Percentiles rank a stretch among this genome's conserved stretches.
Evolutionary conservation across 2,329 filamentous ascomycete genomes (phyloP).

Genomic region (Scedosporium aurantiacum): DNA sequence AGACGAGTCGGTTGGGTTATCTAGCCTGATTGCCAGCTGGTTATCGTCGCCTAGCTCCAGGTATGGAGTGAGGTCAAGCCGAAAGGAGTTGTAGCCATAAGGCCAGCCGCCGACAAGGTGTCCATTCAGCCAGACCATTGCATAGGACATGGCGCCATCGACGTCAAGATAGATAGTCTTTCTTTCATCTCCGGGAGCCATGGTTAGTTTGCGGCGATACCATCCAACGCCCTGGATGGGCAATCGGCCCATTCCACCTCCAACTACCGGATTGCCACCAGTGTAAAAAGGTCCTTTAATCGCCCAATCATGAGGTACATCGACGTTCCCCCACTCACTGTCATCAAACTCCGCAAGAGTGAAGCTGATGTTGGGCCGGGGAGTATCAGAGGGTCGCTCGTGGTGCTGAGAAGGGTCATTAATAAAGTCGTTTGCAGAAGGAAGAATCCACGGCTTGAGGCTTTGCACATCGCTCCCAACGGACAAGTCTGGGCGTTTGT

Average conservation of each 20-base stretch:
- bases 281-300: conserved; percentile 33
- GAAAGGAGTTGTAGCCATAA: conserved; percentile 39
- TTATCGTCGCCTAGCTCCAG: conserved; percentile 22
- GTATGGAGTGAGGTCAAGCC: conserved; percentile 36
- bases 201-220: conserved; percentile 28
- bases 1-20: conserved; percentile 35
- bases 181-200: conserved; percentile 15
- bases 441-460: conserved; percentile 30
- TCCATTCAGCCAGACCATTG: conserved; percentile 41
- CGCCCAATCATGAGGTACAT: conserved; percentile 38
- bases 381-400: conserved; percentile 15
- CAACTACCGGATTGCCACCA: conserved; percentile 20
- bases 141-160: conserved; percentile 40
- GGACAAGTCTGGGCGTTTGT: conserved; percentile 13
- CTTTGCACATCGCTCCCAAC: conserved; percentile 10
- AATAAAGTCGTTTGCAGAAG: conserved; percentile 29
- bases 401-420: conserved; percentile 17
- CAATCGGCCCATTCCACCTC: conserved; percentile 29
- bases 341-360: conserved; percentile 26
- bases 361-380: conserved; percentile 17
- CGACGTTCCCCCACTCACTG: conserved; percentile 26
- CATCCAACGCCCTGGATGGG: conserved; percentile 42
- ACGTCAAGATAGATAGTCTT: conserved; percentile 34
- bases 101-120: conserved; percentile 39
- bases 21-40: conserved; percentile 36